Base-by-base conservation (phyloP, 139 green algal genomes). In the Closterium sp. region DNA sequence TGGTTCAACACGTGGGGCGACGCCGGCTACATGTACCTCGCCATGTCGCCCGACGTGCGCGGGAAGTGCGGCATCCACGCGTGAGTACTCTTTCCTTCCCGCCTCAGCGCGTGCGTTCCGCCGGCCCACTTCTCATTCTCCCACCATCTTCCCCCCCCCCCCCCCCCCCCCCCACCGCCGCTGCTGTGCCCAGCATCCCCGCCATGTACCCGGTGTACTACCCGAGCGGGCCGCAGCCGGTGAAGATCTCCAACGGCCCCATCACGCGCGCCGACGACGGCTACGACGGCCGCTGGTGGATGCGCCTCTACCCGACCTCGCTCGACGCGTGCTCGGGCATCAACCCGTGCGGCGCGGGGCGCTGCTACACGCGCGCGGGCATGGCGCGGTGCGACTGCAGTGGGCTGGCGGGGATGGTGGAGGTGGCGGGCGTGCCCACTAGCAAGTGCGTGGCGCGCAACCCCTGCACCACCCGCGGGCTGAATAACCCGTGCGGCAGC, bases 1-100 rank as follows among this genome's bases (percentile, higher is more conserved):
- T 99, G 98, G 98, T 97, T 97, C 21, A 33, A 30, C 2, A 81
- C 88, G 86, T 99, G 97, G 97, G 97, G 97, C 81, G 97, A 98
- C 87, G 38, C 93, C 1, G 98, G 98, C 43, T 99, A 98, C 96
- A 98, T 99, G 89, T 94, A 94, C 35, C 94, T 98, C 94, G 94
- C 93, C 38, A 84, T 84, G 36, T 55, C 83, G 30, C 89, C 87
- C 64, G 87, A 69, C 30, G 92, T 91, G 43, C 30, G 30, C 30
- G 98, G 98, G 23, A 95, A 97, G 93, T 99, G 98, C 93, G 97
- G 97, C 84, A 97, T 99, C 87, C 83, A 34, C 83, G 30, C 83
- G 83, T 86, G 31, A 12, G 83, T 12, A 28, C n/a, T 33, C 31
- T 1, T 85, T 32, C 69, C 25, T 84, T 33, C n/a, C n/a, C n/a